Evolutionary conservation across 2,329 filamentous ascomycete genomes (phyloP).

Genomic region (Pseudocercospora eumusae): DNA sequence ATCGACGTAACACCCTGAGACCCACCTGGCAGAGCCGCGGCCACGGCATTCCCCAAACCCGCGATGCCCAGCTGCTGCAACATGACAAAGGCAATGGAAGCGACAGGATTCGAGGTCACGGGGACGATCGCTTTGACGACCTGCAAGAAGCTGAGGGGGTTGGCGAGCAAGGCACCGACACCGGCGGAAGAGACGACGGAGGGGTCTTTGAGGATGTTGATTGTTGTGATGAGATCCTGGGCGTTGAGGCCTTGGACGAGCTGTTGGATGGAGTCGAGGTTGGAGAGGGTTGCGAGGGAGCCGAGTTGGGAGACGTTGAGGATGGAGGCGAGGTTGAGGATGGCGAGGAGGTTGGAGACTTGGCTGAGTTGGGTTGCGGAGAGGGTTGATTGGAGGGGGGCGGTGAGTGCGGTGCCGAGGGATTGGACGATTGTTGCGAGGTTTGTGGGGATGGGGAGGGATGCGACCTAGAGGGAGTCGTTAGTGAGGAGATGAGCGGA

Average conservation of each 20-base stretch:
- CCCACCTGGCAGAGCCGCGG: not conserved
- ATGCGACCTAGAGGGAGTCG: constrained; percentile 5
- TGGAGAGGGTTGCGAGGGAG: constrained; percentile 19
- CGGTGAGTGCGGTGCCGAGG: constrained; percentile 13
- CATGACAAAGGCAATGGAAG: constrained; percentile 16
- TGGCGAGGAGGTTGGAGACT: constrained; percentile 13
- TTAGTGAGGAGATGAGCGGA: not conserved
- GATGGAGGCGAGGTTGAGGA: constrained; percentile 22
- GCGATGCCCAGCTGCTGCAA: constrained; percentile 18
- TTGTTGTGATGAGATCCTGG: constrained; percentile 17
- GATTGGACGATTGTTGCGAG: constrained; percentile 14
- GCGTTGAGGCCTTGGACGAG: constrained; percentile 19
- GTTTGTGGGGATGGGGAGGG: constrained; percentile 19
- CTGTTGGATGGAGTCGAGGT: constrained; percentile 18
- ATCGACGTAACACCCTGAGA: not conserved
- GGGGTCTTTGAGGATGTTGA: constrained; percentile 16
- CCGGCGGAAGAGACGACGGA: constrained; percentile 12
- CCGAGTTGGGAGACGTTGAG: constrained; percentile 21
- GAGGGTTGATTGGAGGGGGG: constrained; percentile 15
- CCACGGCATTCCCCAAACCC: not conserved
- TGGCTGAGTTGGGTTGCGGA: constrained; percentile 16
- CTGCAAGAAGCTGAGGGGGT: constrained; percentile 16
- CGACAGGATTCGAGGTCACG: constrained; percentile 5
- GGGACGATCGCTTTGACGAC: constrained; percentile 12
- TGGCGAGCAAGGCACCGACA: constrained; percentile 14